Evolutionary conservation across 2,329 filamentous ascomycete genomes (phyloP), one percentile per base, ranked within the genome.

Genomic region (Diaporthe sp.): DNA sequence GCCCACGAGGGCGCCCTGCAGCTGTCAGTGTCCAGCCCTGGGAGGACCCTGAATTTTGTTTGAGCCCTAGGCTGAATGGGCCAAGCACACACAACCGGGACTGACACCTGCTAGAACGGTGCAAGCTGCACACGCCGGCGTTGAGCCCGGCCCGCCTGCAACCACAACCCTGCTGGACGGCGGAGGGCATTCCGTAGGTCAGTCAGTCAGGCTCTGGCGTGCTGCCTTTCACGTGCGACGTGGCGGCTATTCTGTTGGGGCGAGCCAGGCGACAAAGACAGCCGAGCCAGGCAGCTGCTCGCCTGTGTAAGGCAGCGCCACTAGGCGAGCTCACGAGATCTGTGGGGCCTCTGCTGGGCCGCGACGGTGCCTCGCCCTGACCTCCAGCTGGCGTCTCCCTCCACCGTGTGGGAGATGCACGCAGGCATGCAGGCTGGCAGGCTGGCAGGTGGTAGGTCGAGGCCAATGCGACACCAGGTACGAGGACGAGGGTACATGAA

Each of bases 11-110:
- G 13, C n/a, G 65, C 65, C 62, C 46, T 53, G 65, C 46, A 68
- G 65, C 65, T 68, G 65, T 68, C 65, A 68, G 53, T 4, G 22
- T 39, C 65, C 65, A 68, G 65, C 65, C 65, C 65, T 53, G 65
- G 65, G 46, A 68, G 65, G 65, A 53, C 46, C 65, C 65, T 53
- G 46, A 39, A 53, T 39, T 12, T 37, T n/a, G 37, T 13, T 9
- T 2, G 10, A 9, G 37, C 37, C 22, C 34, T 49, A 31, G 61
- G 61, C 42, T 49, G 28, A 19, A 12, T 28, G 28, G 61, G 42
- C 42, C 42, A 46, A 34, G 44, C 28, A 42, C 19, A 25, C 39
- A 25, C 39, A 31, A 28, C n/a, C 19, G 61, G 17, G 25, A 8
- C 13, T 68, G 62, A 51, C 62, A 68, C 44, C 62, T 51, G 62